These are phyloP conservation scores for Sugiyamaella floridensis DNA, from an alignment of 805 yeast genomes.

Conservation along the genomic window DNA sequence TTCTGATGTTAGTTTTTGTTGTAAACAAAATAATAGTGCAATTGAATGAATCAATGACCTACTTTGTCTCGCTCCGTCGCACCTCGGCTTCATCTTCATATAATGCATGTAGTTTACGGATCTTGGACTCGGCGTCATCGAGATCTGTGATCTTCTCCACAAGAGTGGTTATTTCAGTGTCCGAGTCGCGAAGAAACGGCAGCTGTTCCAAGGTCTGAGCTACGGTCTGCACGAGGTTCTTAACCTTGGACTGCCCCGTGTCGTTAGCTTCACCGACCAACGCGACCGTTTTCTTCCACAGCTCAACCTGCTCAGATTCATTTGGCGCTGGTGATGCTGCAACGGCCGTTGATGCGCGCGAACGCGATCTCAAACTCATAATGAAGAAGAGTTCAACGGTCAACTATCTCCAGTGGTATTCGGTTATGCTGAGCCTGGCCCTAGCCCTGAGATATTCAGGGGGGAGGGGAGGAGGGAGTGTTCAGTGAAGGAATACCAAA, in stretches of 20 bases:
- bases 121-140: slow-evolving; percentile 3
- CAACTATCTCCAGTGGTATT: neutral
- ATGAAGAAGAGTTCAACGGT: neutral
- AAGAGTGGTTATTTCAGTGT: neutral
- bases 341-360: slow-evolving; percentile 7
- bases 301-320: slow-evolving; percentile 3
- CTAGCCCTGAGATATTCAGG: neutral
- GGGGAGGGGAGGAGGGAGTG: too few species aligned
- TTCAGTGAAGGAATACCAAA: too few species aligned
- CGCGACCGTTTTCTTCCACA: slow-evolving; percentile 1
- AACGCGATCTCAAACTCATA: slow-evolving; percentile 2
- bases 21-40: neutral
- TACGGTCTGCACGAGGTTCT: slow-evolving; percentile 3
- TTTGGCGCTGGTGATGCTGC: slow-evolving; percentile 8
- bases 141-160: neutral
- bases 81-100: slow-evolving; percentile 4
- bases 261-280: slow-evolving; percentile 1
- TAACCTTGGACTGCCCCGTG: slow-evolving; percentile 7
- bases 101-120: slow-evolving; percentile 1
- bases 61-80: slow-evolving; percentile 4
- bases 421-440: too few species aligned
- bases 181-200: neutral
- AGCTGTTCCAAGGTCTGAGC: slow-evolving; percentile 2
- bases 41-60: neutral
- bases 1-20: neutral